phyloP scores from a whole-genome alignment of 768 basidiomycete species.

The Termitomyces heimii region DNA sequence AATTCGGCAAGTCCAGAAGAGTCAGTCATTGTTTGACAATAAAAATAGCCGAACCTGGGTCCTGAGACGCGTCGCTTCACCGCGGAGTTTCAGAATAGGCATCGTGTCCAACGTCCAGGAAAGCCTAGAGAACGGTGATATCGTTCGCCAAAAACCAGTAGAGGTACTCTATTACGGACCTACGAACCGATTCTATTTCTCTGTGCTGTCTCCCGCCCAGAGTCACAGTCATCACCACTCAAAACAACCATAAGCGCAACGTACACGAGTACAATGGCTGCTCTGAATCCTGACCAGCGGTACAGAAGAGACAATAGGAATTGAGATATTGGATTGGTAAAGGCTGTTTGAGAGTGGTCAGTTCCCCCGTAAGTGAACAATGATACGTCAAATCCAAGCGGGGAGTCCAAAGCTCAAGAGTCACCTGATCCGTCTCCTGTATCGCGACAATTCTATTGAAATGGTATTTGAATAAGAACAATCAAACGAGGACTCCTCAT shows the following conservation, averaged over 20 bases:
- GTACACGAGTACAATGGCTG: not conserved
- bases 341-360: not conserved
- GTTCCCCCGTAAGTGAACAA: no score
- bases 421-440: no score
- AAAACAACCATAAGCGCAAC: not conserved
- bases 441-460: no score
- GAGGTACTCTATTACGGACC: no score
- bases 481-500: no score
- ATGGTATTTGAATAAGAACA: no score
- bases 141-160: not conserved
- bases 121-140: not conserved
- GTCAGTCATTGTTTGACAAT: not conserved
- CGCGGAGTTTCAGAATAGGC: not conserved
- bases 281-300: not conserved
- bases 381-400: not conserved
- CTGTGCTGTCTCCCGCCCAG: not conserved
- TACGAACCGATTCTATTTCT: not conserved
- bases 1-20: not conserved
- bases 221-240: not conserved
- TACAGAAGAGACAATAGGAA: not conserved
- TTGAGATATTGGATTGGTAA: not conserved
- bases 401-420: not conserved
- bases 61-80: no score
- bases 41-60: not conserved
- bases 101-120: no score